Evolutionary conservation across 306 rosid genomes (phyloP).

Genomic region (Gleditsia sinensis): DNA sequence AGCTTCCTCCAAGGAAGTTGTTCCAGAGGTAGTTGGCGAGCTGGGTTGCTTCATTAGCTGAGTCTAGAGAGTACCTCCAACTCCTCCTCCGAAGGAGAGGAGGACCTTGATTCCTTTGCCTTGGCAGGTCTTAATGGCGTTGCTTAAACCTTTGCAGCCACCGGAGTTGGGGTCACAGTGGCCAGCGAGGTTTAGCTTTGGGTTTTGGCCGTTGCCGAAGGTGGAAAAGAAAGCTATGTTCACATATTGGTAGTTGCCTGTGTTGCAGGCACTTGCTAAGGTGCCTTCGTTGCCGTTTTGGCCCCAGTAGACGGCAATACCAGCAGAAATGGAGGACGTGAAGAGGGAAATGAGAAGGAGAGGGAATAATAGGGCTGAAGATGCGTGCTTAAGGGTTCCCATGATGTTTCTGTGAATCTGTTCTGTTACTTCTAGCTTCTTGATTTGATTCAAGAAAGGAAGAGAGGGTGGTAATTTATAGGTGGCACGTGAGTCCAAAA

Average conservation of each 20-base stretch:
- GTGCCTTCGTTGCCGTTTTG: constrained; percentile 52
- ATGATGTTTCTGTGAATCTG: constrained; percentile 20
- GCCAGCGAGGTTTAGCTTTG: constrained; percentile 49
- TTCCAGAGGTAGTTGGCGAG: no score
- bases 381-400: constrained; percentile 41
- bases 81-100: no score
- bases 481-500: no score
- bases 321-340: constrained; percentile 36
- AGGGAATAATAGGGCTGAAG: background rate
- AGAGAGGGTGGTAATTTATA: background rate
- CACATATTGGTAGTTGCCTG: constrained; percentile 61
- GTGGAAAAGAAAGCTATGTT: constrained; percentile 54
- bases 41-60: no score
- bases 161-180: constrained; percentile 37
- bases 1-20: no score
- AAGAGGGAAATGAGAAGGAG: constrained; percentile 35
- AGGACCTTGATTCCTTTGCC: constrained; percentile 49
- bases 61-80: no score
- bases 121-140: constrained; percentile 52
- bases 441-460: background rate
- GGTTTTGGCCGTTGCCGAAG: constrained; percentile 54
- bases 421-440: background rate
- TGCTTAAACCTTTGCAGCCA: constrained; percentile 36
- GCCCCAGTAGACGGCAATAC: constrained; percentile 68
- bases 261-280: constrained; percentile 50